These are phyloP conservation scores for Solanum hybrid DNA, from an alignment of 305 asterid species.

Conservation along the genomic window DNA sequence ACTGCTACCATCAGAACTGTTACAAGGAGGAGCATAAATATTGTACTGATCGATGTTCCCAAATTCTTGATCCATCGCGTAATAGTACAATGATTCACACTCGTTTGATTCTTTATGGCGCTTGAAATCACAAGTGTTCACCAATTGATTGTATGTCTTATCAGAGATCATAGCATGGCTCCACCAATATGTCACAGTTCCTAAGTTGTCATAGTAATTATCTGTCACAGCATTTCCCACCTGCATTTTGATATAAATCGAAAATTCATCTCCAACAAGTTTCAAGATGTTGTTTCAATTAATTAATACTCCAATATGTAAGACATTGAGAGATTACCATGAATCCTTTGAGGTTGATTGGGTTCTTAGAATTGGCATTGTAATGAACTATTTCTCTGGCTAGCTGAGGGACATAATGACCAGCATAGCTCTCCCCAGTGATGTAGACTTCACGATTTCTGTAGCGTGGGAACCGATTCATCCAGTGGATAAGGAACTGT, in stretches of 20 bases:
- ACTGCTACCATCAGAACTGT: slow-evolving; percentile 43
- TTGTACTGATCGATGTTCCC: slow-evolving; percentile 95
- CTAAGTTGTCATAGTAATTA: slow-evolving; percentile 80
- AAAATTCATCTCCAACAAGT: background rate
- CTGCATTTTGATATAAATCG: slow-evolving; percentile 16
- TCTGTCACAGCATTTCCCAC: slow-evolving; percentile 97
- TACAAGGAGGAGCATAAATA: slow-evolving; percentile 87
- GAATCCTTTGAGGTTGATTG: slow-evolving; percentile 68
- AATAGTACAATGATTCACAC: slow-evolving; percentile 77
- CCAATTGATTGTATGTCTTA: slow-evolving; percentile 57
- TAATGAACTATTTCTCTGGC: slow-evolving; percentile 57
- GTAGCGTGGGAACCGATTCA: slow-evolving; percentile 84
- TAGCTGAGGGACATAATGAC: slow-evolving; percentile 89
- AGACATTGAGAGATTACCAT: slow-evolving; percentile 45
- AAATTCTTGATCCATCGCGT: slow-evolving; percentile 92
- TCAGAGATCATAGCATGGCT: slow-evolving; percentile 99
- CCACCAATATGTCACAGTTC: slow-evolving; percentile 97
- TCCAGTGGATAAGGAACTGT: slow-evolving; percentile 61
- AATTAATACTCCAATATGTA: background rate
- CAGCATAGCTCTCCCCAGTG: slow-evolving; percentile 94
- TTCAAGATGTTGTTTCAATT: background rate
- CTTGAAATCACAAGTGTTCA: slow-evolving; percentile 72
- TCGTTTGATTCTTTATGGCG: slow-evolving; percentile 63
- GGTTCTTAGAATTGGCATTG: slow-evolving; percentile 37
- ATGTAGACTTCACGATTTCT: slow-evolving; percentile 54